phyloP scores from a whole-genome alignment of 306 rosid genomes.

The Acmispon strigosus region DNA sequence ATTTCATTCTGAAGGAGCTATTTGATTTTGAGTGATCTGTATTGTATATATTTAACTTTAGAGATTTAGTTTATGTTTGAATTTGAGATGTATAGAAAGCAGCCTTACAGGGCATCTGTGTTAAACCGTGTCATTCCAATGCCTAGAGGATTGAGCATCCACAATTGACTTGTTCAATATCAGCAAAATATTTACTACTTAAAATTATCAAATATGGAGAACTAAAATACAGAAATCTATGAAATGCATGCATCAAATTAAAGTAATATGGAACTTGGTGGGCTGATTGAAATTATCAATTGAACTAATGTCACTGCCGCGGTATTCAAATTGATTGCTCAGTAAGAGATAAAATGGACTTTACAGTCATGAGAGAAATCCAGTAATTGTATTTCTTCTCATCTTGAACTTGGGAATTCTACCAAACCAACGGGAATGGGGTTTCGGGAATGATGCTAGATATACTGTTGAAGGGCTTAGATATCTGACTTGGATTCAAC shows the following conservation, averaged over 20 bases:
- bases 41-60: background rate
- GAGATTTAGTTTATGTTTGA: background rate
- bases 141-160: slow-evolving; percentile 3
- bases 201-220: background rate
- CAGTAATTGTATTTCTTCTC: background rate
- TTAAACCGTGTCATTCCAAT: background rate
- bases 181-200: background rate
- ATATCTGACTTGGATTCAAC: background rate
- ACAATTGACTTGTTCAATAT: background rate
- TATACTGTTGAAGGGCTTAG: background rate
- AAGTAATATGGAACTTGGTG: background rate
- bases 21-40: background rate
- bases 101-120: background rate
- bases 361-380: background rate
- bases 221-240: background rate
- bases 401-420: background rate
- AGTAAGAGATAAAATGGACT: background rate
- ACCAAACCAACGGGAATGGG: background rate
- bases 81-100: background rate
- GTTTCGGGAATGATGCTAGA: slow-evolving; percentile 7
- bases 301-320: background rate
- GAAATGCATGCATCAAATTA: background rate
- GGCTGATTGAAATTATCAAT: background rate
- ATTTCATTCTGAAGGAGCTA: background rate
- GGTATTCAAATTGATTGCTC: slow-evolving; percentile 1